These are phyloP conservation scores for Chaetomiaceae sp. DNA, from an alignment of 2,329 filamentous ascomycete genomes.

Conservation along the genomic window DNA sequence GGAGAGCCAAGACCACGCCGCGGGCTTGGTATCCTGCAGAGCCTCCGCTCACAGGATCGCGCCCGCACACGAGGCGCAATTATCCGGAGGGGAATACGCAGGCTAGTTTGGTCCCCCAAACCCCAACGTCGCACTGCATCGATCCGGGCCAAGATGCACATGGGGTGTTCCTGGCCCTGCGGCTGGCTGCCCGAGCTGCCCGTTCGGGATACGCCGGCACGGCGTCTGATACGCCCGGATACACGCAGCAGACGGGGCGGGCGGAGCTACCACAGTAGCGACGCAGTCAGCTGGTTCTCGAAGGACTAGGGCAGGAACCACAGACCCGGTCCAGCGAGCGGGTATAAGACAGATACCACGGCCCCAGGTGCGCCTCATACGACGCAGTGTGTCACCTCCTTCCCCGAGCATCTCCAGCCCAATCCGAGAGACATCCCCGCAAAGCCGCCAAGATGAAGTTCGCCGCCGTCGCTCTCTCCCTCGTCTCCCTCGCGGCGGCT, in stretches of 20 bases:
- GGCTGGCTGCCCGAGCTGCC: slow-evolving; percentile 3
- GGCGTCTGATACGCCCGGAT: no score
- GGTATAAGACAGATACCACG: not conserved
- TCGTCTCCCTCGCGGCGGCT: slow-evolving; percentile 34
- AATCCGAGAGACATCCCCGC: not conserved
- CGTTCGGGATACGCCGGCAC: not conserved
- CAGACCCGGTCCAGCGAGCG: not conserved
- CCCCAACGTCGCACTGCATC: not conserved
- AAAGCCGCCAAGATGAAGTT: slow-evolving; percentile 36
- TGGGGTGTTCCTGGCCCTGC: not conserved
- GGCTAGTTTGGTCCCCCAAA: slow-evolving; percentile 1
- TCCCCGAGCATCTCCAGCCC: not conserved
- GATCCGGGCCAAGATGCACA: slow-evolving; percentile 3
- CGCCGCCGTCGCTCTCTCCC: slow-evolving; percentile 32
- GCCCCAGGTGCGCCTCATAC: not conserved
- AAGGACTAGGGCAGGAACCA: no score
- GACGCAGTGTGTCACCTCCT: not conserved
- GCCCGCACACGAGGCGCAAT: not conserved
- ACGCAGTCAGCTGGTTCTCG: no score
- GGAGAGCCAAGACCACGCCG: not conserved
- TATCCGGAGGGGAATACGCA: slow-evolving; percentile 6
- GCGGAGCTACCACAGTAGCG: no score
- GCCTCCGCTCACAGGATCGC: not conserved
- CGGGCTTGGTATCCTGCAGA: not conserved
- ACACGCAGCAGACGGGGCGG: no score